Evolutionary conservation across 2,329 filamentous ascomycete species (phyloP).

Genomic region (Dothideomycetes sp.): DNA sequence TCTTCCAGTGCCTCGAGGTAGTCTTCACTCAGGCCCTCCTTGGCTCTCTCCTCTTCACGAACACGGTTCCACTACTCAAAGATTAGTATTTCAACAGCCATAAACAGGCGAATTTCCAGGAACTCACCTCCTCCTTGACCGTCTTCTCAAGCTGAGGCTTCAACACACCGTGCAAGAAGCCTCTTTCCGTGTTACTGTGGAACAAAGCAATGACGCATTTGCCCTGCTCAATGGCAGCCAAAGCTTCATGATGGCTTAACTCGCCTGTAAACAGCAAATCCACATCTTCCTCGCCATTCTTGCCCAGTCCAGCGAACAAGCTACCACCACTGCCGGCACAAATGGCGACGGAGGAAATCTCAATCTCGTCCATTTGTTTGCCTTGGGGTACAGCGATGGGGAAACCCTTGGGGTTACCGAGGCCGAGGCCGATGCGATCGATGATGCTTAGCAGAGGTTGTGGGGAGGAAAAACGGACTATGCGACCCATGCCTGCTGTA

Average conservation of each 20-base stretch:
- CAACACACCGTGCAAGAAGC: slow-evolving; percentile 67
- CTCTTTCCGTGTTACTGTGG: slow-evolving; percentile 87
- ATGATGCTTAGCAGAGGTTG: slow-evolving; percentile 51
- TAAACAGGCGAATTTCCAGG: not conserved
- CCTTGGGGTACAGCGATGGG: slow-evolving; percentile 56
- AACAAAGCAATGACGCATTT: slow-evolving; percentile 77
- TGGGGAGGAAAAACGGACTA: slow-evolving; percentile 45
- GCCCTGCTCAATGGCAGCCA: slow-evolving; percentile 76
- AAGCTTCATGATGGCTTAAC: slow-evolving; percentile 83
- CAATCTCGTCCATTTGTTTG: slow-evolving; percentile 42
- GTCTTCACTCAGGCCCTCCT: slow-evolving; percentile 28
- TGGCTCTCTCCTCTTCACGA: slow-evolving; percentile 33
- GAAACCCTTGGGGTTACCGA: slow-evolving; percentile 59
- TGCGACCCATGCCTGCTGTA: slow-evolving; percentile 52
- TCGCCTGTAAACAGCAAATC: slow-evolving; percentile 88
- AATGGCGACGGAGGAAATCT: slow-evolving; percentile 64
- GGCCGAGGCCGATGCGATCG: slow-evolving; percentile 49
- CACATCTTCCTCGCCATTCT: slow-evolving; percentile 43
- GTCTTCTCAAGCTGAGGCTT: slow-evolving; percentile 52
- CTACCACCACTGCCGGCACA: slow-evolving; percentile 83
- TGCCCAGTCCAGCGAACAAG: slow-evolving; percentile 54
- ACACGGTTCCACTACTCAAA: slow-evolving; percentile 38
- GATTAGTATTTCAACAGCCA: slow-evolving; percentile 7
- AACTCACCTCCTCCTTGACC: slow-evolving; percentile 40
- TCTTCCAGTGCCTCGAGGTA: slow-evolving; percentile 43